phyloP scores from a whole-genome alignment of 1,284 basidiomycete genomes.

The Trichosporon sp. region DNA sequence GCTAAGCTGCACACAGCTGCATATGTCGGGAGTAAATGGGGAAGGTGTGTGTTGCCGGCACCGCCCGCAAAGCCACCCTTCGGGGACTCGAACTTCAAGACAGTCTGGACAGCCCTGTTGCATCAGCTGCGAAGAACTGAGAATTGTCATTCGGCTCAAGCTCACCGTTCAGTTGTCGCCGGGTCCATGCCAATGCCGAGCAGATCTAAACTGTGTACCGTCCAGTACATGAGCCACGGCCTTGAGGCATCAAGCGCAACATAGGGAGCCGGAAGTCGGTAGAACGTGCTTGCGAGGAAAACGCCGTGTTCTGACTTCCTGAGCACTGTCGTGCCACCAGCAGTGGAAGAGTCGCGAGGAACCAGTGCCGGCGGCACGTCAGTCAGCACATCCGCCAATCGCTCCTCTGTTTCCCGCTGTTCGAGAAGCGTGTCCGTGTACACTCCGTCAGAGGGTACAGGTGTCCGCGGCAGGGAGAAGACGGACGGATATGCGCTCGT shows the following conservation, averaged over 20 bases:
- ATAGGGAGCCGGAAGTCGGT: conserved; percentile 61
- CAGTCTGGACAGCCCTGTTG: conserved; percentile 50
- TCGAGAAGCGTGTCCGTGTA: conserved; percentile 59
- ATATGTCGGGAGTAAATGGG: conserved; percentile 87
- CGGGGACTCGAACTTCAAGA: conserved; percentile 70
- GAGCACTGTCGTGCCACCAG: conserved; percentile 19
- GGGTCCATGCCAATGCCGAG: conserved; percentile 73
- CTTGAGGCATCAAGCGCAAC: conserved; percentile 82
- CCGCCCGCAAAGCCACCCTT: conserved; percentile 88
- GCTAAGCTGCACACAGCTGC: conserved; percentile 79
- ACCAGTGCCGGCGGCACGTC: conserved; percentile 9
- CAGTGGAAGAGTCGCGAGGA: conserved; percentile 33
- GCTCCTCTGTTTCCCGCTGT: conserved; percentile 63
- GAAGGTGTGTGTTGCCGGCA: conserved; percentile 64
- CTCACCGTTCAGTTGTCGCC: conserved; percentile 64
- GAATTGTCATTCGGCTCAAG: too few relatives aligned
- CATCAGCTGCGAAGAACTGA: conserved; percentile 5
- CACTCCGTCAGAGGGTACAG: conserved; percentile 51
- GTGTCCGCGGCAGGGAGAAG: conserved; percentile 24
- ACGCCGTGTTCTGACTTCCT: conserved; percentile 34
- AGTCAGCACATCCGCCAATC: conserved; percentile 45
- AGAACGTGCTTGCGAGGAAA: conserved; percentile 37
- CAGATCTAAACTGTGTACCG: conserved; percentile 68
- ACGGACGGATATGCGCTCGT: conserved; percentile 27
- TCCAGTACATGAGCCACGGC: conserved; percentile 91